Evolutionary conservation across 140 eudicot species (phyloP), one percentile per base, ranked within the genome.

Genomic region (Ambrosia hybrid): DNA sequence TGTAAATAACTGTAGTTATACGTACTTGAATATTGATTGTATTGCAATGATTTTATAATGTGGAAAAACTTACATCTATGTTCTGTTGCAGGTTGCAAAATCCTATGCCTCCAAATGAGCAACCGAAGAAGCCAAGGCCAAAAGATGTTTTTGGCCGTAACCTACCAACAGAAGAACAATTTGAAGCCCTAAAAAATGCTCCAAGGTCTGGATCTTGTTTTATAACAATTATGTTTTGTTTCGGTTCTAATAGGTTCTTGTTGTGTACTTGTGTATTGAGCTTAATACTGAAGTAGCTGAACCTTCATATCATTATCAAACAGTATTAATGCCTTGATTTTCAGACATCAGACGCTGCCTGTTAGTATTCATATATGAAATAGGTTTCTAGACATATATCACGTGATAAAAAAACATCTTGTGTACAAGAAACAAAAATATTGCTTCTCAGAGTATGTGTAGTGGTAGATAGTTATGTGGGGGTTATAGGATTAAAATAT

Each of bases 151-250:
- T 84, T 80, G 99, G 99, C 3, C 97, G 97, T 72, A 80, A 81
- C n/a, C 70, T 94, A 71, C 99, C 99, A 3, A 94, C 99, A 17
- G 99, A 85, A 82, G 99, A 94, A 77, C 83, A 94, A 58, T 94
- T 94, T 59, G 99, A 91, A 52, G 96, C 87, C 76, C 95, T 94
- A 6, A 94, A 94, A 82, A 88, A 94, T 80, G 97, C 99, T 51
- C 99, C 97, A 46, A 85, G 79, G 99, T 81, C 16, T 57, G 21
- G 52, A 30, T 30, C 2, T 30, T 30, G 34, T 30, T 30, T 30
- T 30, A 30, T 30, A 30, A 76, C 46, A 14, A 34, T 30, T 6
- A 2, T 70, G 36, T 11, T 41, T 41, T 38, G 34, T 30, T 30
- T 30, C 34, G 2, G 34, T 30, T 30, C 34, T 30, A 30, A 30